These are phyloP conservation scores for Periglandula ipomoeae DNA, from an alignment of 2,329 filamentous ascomycete genomes.

Conservation along the genomic window DNA sequence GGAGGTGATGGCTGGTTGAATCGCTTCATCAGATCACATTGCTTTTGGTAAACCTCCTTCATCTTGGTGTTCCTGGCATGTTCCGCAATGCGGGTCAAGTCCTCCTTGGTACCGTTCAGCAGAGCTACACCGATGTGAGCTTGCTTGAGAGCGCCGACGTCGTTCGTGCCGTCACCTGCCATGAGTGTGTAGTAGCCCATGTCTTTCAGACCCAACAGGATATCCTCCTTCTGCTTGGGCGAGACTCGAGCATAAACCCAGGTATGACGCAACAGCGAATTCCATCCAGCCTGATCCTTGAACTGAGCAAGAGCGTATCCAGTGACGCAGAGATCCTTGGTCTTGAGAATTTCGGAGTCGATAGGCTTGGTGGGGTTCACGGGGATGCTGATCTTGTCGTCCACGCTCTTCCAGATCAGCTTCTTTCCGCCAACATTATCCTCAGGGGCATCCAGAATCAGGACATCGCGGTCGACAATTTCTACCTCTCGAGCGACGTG, in stretches of 20 bases:
- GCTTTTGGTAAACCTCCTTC: slow-evolving; percentile 98
- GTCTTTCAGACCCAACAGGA: slow-evolving; percentile 91
- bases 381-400: slow-evolving; percentile 77
- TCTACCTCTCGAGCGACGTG: slow-evolving; percentile 94
- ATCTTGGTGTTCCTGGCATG: slow-evolving; percentile 92
- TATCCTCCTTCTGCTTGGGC: slow-evolving; percentile 97
- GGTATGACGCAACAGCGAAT: slow-evolving; percentile 71
- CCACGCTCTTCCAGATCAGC: slow-evolving; percentile 89
- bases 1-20: slow-evolving; percentile 94
- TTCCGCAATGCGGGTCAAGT: slow-evolving; percentile 84
- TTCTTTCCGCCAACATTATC: slow-evolving; percentile 72
- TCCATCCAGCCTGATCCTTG: slow-evolving; percentile 67
- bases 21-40: slow-evolving; percentile 79
- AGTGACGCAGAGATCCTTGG: slow-evolving; percentile 90
- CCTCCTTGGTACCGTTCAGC: slow-evolving; percentile 87
- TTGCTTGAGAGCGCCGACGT: slow-evolving; percentile 95
- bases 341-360: slow-evolving; percentile 68
- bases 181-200: slow-evolving; percentile 97
- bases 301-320: slow-evolving; percentile 89
- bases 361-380: slow-evolving; percentile 78
- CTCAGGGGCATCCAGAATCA: slow-evolving; percentile 93
- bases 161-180: slow-evolving; percentile 97
- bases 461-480: slow-evolving; percentile 89
- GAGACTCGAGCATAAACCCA: slow-evolving; percentile 99
- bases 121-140: slow-evolving; percentile 95